Evolutionary conservation across 1,284 basidiomycete genomes (phyloP).

Genomic region (Malassezia furfur): DNA sequence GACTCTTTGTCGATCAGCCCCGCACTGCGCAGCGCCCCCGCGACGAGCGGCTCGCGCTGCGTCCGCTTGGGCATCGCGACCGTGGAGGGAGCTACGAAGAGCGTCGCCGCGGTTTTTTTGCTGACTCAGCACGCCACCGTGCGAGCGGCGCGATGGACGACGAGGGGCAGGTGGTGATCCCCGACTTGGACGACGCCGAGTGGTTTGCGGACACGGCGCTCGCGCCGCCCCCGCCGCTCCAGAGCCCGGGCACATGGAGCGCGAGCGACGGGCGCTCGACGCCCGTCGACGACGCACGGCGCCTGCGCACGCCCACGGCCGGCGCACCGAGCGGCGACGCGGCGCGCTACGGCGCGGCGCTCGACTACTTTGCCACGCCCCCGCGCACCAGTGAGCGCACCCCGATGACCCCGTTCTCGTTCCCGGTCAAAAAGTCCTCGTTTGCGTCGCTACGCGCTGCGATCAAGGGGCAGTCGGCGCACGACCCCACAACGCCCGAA

Average conservation of each 20-base stretch:
- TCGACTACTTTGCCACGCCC: conserved; percentile 7
- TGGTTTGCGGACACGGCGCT: conserved; percentile 21
- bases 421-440: conserved; percentile 19
- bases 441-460: conserved; percentile 19
- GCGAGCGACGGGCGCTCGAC: neutral
- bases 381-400: neutral
- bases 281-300: neutral
- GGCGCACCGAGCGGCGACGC: neutral
- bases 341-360: conserved; percentile 5
- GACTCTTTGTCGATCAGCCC: conserved; percentile 10
- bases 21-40: conserved; percentile 12
- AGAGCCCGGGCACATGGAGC: conserved; percentile 15
- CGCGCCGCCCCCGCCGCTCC: conserved; percentile 18
- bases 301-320: neutral
- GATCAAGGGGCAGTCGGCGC: conserved; percentile 16
- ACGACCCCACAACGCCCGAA: neutral
- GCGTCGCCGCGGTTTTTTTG: neutral
- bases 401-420: conserved; percentile 11
- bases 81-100: neutral
- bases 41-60: conserved; percentile 11
- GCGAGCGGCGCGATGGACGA: conserved; percentile 2
- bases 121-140: conserved; percentile 2
- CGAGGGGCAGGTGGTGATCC: conserved; percentile 38
- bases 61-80: conserved; percentile 15
- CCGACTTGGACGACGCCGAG: conserved; percentile 41